phyloP scores from a whole-genome alignment of 192 early-diverging fungal species.

The Physocladia obscura region DNA sequence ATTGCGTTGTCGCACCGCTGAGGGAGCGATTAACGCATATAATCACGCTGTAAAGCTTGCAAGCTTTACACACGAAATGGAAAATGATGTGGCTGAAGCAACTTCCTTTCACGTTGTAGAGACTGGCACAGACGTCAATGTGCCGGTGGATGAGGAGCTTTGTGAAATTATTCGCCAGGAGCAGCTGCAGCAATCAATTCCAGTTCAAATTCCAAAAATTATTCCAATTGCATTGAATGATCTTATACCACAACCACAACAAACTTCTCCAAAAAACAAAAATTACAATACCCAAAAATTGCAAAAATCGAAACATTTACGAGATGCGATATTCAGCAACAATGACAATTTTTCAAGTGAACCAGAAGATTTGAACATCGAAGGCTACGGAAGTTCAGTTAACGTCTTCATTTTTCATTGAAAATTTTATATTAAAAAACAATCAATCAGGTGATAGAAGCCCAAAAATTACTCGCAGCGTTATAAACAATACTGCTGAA shows the following conservation, averaged over 20 bases:
- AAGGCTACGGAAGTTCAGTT: neutral
- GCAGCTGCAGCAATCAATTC: neutral
- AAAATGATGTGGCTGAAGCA: neutral
- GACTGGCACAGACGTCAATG: conserved; percentile 3
- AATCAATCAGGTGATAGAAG: neutral
- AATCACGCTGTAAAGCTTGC: neutral
- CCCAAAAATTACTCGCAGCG: conserved; percentile 23
- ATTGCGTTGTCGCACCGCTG: conserved; percentile 23
- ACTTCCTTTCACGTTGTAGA: neutral
- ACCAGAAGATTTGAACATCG: neutral
- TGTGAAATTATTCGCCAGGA: neutral
- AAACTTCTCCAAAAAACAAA: too few relatives aligned
- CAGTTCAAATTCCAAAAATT: too few relatives aligned
- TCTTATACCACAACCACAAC: too few relatives aligned
- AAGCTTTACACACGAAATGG: conserved; percentile 4
- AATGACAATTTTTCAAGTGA: neutral
- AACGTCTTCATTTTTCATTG: neutral
- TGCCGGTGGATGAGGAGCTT: neutral
- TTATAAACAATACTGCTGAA: conserved; percentile 23
- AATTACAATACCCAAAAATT: too few relatives aligned
- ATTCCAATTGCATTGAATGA: too few relatives aligned
- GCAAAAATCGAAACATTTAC: too few relatives aligned
- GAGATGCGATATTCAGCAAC: too few relatives aligned
- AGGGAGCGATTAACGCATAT: conserved; percentile 28
- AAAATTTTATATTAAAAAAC: neutral